Evolutionary conservation across 805 yeast genomes (phyloP).

Genomic region (Suhomyces sp.): DNA sequence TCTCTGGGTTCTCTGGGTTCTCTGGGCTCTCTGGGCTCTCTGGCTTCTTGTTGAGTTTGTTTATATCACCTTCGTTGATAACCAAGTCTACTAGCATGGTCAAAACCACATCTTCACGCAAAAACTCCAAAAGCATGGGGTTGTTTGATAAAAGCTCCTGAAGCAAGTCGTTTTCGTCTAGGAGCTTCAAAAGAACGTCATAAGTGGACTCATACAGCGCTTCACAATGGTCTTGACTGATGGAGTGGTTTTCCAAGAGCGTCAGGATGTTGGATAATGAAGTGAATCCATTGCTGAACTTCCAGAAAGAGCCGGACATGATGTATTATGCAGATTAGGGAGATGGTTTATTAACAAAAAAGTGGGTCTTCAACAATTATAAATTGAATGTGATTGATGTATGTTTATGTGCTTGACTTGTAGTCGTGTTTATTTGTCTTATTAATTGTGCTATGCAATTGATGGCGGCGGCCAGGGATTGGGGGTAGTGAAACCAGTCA

Average conservation of each 20-base stretch:
- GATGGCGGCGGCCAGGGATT: too few relatives aligned
- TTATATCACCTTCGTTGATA: constrained; percentile 26
- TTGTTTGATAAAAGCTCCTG: constrained; percentile 44
- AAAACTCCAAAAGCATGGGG: constrained; percentile 40
- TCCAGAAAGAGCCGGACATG: constrained; percentile 50
- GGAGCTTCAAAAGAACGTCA: constrained; percentile 30
- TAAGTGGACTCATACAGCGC: constrained; percentile 15
- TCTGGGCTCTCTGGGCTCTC: too few relatives aligned
- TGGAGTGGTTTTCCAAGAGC: constrained; percentile 33
- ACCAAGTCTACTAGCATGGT: constrained; percentile 38
- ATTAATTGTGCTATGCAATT: too few relatives aligned
- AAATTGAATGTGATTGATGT: too few relatives aligned
- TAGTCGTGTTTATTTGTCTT: too few relatives aligned
- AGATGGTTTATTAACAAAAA: too few relatives aligned
- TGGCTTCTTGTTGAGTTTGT: neutral
- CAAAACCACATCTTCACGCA: constrained; percentile 37
- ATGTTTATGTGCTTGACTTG: too few relatives aligned
- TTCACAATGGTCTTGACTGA: constrained; percentile 16
- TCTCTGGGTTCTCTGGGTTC: too few relatives aligned
- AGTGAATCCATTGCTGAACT: constrained; percentile 45
- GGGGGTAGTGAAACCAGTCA: neutral
- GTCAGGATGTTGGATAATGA: constrained; percentile 41
- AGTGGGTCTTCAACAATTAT: too few relatives aligned
- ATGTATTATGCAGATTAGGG: neutral
- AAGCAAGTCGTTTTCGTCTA: constrained; percentile 43